Conservation (phyloP, 805 yeast genomes). For the Nakazawaea ambrosiae region DNA sequence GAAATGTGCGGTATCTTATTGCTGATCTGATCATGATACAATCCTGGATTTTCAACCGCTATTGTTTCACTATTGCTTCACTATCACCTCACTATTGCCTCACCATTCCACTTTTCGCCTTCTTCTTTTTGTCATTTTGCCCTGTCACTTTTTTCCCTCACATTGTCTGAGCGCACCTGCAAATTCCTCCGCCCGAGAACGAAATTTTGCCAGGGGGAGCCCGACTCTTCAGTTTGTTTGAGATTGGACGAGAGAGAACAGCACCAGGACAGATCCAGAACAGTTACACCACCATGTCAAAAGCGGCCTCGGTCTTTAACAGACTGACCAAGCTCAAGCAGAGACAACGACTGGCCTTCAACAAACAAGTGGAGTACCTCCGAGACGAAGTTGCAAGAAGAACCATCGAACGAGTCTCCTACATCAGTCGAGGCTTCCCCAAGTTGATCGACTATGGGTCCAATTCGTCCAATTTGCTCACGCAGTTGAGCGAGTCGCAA, state of each 20-base stretch:
- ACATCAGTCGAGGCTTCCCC: constrained; percentile 57
- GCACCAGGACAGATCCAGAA: too few relatives aligned
- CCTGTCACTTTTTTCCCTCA: too few relatives aligned
- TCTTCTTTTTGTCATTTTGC: neutral
- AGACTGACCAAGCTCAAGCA: constrained; percentile 56
- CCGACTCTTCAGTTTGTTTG: too few relatives aligned
- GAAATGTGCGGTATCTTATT: too few relatives aligned
- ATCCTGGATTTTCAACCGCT: too few relatives aligned
- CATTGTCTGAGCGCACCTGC: too few relatives aligned
- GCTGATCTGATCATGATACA: too few relatives aligned
- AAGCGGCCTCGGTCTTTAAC: constrained; percentile 45
- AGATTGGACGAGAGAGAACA: too few relatives aligned
- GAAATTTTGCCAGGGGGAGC: too few relatives aligned
- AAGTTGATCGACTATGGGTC: constrained; percentile 67
- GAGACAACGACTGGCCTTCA: constrained; percentile 41
- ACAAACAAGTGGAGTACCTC: constrained; percentile 58
- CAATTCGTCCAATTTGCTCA: constrained; percentile 52
- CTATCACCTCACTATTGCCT: too few relatives aligned
- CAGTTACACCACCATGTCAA: neutral
- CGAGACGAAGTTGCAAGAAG: constrained; percentile 68
- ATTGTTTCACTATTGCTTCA: neutral
- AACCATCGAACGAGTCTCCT: constrained; percentile 69
- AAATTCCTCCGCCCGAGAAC: too few relatives aligned
- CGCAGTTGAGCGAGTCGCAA: constrained; percentile 13
- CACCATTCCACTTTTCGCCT: neutral